Evolutionary conservation across 2,329 filamentous ascomycete species (phyloP), one percentile per base, ranked within the genome.

Genomic region (Trichoderma simmonsii): DNA sequence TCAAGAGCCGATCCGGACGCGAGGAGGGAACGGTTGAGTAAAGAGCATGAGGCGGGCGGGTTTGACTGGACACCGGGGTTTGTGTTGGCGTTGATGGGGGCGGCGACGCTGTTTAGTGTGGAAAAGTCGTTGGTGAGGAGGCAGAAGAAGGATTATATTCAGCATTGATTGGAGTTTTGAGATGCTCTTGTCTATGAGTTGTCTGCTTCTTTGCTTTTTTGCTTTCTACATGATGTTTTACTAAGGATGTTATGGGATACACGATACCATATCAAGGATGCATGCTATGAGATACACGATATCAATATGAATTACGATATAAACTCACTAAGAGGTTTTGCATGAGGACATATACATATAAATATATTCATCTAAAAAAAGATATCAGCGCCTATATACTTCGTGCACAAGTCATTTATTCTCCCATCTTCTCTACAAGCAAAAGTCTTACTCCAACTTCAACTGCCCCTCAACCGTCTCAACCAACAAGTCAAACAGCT

Each of bases 401-500:
- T 26, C 48, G 21, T 18, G 6, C 24, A 4, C 32, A 54, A 51
- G 12, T 39, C 11, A 63, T 34, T 9, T 1, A 39, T 18, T 3
- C 3, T 8, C 4, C 6, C 6, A 1, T 32, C 51, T 8, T 21
- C 43, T 51, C 43, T 12, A 9, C 43, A 21, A 30, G 1, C 28
- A 28, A 26, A 43, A 18, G 7, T 9, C 39, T 34, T 67, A 70
- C 57, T 70, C 67, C 56, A 26, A 26, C 60, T 77, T 71, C 43
- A 75, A 67, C 15, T 88, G 83, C 77, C 86, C 86, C 81, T 92
- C 89, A 0, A 91, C 88, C 18, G 85, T 85, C 74, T 86, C 82
- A 2, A 94, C 89, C 48, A 98, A 79, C 70, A 93, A 87, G 15
- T 92, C 88, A 84, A 97, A 97, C 1, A 94, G 90, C 73, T 86